Percentiles rank a stretch among this genome's conserved stretches.
Evolutionary conservation across 805 yeast species (phyloP).

Genomic region (Hanseniaspora singularis): DNA sequence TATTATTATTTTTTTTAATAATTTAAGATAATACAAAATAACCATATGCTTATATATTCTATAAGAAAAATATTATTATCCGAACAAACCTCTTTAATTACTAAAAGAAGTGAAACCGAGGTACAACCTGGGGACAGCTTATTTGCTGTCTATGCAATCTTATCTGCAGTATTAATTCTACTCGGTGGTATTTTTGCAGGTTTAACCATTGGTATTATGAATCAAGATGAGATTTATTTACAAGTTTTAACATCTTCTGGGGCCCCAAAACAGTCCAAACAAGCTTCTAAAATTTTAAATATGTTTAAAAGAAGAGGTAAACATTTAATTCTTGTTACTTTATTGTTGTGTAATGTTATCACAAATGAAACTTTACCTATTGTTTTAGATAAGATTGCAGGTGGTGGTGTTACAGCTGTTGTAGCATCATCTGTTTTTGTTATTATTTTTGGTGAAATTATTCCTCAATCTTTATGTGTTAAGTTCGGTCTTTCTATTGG

Average conservation of each 20-base stretch:
- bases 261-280: conserved; percentile 49
- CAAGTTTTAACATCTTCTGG: conserved; percentile 88
- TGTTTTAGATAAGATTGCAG: conserved; percentile 79
- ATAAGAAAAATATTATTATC: conserved; percentile 1
- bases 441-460: conserved; percentile 90
- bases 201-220: conserved; percentile 90
- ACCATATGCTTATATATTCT: conserved; percentile 11
- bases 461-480: conserved; percentile 88
- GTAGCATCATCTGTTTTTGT: conserved; percentile 85
- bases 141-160: conserved; percentile 11
- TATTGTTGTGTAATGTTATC: conserved; percentile 73
- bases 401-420: conserved; percentile 97
- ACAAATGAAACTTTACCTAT: conserved; percentile 92
- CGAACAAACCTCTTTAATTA: neutral
- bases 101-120: conserved; percentile 6
- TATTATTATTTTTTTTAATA: neutral
- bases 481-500: conserved; percentile 88
- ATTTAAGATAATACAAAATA: neutral
- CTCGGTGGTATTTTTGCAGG: conserved; percentile 90
- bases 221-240: conserved; percentile 90
- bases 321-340: conserved; percentile 91
- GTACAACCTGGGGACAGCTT: conserved; percentile 3
- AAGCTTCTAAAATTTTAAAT: conserved; percentile 59
- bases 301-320: conserved; percentile 65
- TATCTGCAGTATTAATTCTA: conserved; percentile 28